A percentile compares a stretch with the other conserved stretches of the same genome.
phyloP scores from a whole-genome alignment of 257 asterid species.

The Solanum verrucosum region DNA sequence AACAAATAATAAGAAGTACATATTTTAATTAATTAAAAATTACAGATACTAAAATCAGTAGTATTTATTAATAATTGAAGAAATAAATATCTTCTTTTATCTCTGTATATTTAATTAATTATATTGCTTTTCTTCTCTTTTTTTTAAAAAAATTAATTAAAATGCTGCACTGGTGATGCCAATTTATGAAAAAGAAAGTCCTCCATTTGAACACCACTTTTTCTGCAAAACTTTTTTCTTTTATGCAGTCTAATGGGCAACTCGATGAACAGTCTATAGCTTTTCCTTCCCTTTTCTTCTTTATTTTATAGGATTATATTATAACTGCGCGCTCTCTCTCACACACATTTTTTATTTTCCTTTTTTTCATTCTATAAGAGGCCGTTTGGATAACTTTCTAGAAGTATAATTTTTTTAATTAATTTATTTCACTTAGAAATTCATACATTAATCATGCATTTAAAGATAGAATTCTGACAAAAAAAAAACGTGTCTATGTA shows the following conservation, averaged over 20 bases:
- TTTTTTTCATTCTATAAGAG: neutral
- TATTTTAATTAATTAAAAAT: neutral
- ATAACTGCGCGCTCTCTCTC: neutral
- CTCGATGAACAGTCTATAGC: neutral
- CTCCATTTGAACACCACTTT: neutral
- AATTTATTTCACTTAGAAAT: neutral
- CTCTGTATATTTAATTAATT: neutral
- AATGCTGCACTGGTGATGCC: neutral
- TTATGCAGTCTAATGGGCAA: neutral
- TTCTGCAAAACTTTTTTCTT: neutral
- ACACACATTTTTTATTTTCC: neutral
- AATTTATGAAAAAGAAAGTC: neutral
- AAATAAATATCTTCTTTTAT: neutral
- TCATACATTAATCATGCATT: too few species aligned
- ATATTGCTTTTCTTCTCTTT: too few species aligned
- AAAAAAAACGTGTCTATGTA: too few species aligned
- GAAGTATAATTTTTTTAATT: neutral
- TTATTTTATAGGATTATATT: neutral
- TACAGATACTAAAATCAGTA: neutral
- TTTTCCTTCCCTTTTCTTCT: neutral
- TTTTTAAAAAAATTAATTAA: too few species aligned
- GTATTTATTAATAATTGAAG: neutral
- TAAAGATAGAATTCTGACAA: too few species aligned
- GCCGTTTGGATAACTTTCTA: neutral
- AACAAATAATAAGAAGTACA: neutral